Percentiles rank a stretch among this genome's conserved stretches.
phyloP scores from a whole-genome alignment of 495 filamentous ascomycete species.

The Penicillium bovifimosum region DNA sequence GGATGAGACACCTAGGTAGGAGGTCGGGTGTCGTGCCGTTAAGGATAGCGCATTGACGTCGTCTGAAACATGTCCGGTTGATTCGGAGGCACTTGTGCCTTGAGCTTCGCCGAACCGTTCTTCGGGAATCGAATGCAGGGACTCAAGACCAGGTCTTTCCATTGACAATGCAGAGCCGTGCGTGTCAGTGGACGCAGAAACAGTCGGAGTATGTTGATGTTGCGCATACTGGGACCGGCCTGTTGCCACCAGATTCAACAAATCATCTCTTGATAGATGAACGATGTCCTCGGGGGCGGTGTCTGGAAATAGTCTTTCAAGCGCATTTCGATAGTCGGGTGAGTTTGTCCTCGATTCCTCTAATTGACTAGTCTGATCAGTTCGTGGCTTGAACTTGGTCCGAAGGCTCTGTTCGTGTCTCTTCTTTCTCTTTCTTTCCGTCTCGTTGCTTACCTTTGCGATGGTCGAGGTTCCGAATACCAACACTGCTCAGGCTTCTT shows the following conservation, averaged over 20 bases:
- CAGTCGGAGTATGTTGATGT: slow-evolving; percentile 7
- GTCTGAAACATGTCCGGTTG: slow-evolving; percentile 37
- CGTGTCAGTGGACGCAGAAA: slow-evolving; percentile 6
- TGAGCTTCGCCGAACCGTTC: slow-evolving; percentile 7
- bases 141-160: slow-evolving; percentile 12
- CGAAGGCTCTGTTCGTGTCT: not conserved
- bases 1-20: slow-evolving; percentile 66
- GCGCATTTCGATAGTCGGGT: slow-evolving; percentile 5
- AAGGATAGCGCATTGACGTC: slow-evolving; percentile 67
- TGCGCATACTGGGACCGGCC: slow-evolving; percentile 2
- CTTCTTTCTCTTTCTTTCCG: not conserved
- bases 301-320: slow-evolving; percentile 18
- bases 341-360: not conserved
- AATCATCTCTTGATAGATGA: slow-evolving; percentile 14
- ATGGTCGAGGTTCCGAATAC: slow-evolving; percentile 10
- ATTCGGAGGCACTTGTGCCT: slow-evolving; percentile 2
- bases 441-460: slow-evolving; percentile 2
- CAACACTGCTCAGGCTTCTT: slow-evolving; percentile 15
- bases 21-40: slow-evolving; percentile 44
- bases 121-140: slow-evolving; percentile 16
- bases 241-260: slow-evolving; percentile 12
- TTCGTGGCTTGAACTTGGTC: not conserved
- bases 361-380: slow-evolving; percentile 8
- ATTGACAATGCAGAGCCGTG: slow-evolving; percentile 10
- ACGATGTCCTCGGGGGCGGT: slow-evolving; percentile 11